These are phyloP conservation scores for Pseudogymnoascus sp. DNA, from an alignment of 2,329 filamentous ascomycete genomes.

Conservation along the genomic window DNA sequence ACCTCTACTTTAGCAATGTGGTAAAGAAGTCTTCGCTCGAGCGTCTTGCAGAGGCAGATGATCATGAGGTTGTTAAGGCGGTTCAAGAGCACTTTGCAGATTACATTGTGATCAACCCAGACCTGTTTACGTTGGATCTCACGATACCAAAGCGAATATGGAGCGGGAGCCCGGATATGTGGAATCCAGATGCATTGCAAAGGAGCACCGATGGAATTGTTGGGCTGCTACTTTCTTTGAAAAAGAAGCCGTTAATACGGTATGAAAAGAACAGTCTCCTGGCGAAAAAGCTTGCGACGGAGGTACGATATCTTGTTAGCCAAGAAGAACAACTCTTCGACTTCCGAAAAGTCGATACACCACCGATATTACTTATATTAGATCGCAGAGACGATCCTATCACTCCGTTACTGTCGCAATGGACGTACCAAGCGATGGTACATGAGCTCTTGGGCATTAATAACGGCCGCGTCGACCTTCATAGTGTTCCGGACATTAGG, in stretches of 20 bases:
- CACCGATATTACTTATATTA: slow-evolving; percentile 82
- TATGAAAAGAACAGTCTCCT: slow-evolving; percentile 87
- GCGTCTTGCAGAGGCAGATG: slow-evolving; percentile 88
- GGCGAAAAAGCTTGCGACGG: slow-evolving; percentile 86
- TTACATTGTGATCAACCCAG: slow-evolving; percentile 89
- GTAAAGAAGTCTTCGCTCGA: slow-evolving; percentile 94
- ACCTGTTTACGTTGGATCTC: slow-evolving; percentile 77
- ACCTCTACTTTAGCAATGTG: slow-evolving; percentile 96
- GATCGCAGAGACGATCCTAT: slow-evolving; percentile 92
- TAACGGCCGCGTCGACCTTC: slow-evolving; percentile 88
- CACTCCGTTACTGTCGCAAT: slow-evolving; percentile 89
- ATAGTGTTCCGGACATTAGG: slow-evolving; percentile 72
- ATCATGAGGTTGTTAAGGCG: slow-evolving; percentile 89
- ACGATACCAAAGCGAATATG: slow-evolving; percentile 69
- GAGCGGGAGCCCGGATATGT: slow-evolving; percentile 73
- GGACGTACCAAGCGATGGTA: slow-evolving; percentile 99
- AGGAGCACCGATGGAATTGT: slow-evolving; percentile 81
- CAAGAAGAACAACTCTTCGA: slow-evolving; percentile 97
- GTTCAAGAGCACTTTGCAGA: slow-evolving; percentile 97
- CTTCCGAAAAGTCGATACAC: slow-evolving; percentile 89
- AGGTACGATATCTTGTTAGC: slow-evolving; percentile 85
- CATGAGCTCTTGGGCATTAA: slow-evolving; percentile 90
- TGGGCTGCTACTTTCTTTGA: slow-evolving; percentile 76
- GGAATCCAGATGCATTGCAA: slow-evolving; percentile 84
- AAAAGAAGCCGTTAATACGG: slow-evolving; percentile 92